These are phyloP conservation scores for Pelargonium cotyledonis DNA, from an alignment of 441 rosid species.

Conservation along the genomic window DNA sequence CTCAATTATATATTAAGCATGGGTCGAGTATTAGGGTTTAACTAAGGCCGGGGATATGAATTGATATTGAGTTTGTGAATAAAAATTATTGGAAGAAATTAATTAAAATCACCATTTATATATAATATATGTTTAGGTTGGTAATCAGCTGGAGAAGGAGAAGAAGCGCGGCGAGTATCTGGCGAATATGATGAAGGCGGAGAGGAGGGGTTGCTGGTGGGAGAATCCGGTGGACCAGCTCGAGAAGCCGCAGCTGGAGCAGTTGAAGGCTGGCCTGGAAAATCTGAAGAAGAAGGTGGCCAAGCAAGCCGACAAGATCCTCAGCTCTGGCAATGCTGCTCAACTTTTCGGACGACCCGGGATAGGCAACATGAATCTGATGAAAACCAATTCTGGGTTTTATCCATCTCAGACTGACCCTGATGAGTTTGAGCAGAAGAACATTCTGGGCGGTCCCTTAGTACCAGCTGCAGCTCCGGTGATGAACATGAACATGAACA, in stretches of 20 bases:
- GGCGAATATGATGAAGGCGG: constrained; percentile 21
- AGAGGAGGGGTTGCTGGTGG: constrained; percentile 36
- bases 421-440: not conserved
- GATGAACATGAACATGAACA: not conserved
- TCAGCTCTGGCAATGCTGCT: not conserved
- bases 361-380: not conserved
- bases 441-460: not conserved
- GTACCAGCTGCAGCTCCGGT: not conserved
- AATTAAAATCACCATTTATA: not conserved
- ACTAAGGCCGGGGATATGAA: too few species aligned
- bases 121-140: not conserved
- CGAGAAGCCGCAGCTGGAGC: constrained; percentile 24
- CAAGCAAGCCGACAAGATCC: constrained; percentile 28
- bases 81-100: too few species aligned
- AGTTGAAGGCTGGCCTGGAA: constrained; percentile 27
- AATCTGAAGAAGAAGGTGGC: constrained; percentile 30
- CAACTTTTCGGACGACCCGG: not conserved
- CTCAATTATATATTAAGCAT: too few species aligned
- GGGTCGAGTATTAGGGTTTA: too few species aligned
- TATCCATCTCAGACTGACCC: not conserved
- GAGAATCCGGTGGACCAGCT: constrained; percentile 37
- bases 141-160: constrained; percentile 27
- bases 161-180: constrained; percentile 34
- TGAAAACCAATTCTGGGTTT: not conserved
- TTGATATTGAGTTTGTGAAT: too few species aligned